A percentile compares a stretch with the other conserved stretches of the same genome.
These are phyloP conservation scores for Neurospora sp. DNA, from an alignment of 495 filamentous ascomycete species.

Conservation along the genomic window DNA sequence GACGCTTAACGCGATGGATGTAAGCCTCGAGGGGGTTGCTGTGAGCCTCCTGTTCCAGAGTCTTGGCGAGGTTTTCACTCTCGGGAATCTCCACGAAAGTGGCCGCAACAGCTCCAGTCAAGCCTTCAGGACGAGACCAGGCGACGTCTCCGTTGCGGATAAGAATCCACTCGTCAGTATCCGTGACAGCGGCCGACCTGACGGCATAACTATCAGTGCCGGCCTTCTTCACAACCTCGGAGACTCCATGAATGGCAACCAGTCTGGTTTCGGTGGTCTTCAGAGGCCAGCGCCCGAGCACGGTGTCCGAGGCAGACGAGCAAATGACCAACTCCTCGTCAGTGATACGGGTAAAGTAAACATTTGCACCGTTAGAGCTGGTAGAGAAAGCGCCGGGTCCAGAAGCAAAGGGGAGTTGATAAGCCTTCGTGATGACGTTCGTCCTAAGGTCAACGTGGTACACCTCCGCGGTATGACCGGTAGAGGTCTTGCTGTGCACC, in stretches of 20 bases:
- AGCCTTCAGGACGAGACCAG: slow-evolving; percentile 75
- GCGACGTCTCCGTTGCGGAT: slow-evolving; percentile 68
- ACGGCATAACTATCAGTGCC: slow-evolving; percentile 55
- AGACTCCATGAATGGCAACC: slow-evolving; percentile 53
- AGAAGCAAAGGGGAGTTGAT: slow-evolving; percentile 57
- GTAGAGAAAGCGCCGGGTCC: slow-evolving; percentile 69
- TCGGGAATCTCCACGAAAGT: slow-evolving; percentile 66
- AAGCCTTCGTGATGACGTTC: slow-evolving; percentile 57
- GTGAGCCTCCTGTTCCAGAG: slow-evolving; percentile 79
- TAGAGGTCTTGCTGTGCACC: slow-evolving; percentile 65
- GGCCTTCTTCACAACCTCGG: slow-evolving; percentile 67
- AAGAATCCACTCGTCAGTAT: slow-evolving; percentile 69
- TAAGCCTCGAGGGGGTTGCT: slow-evolving; percentile 71
- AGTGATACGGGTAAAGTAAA: slow-evolving; percentile 78
- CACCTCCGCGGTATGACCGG: slow-evolving; percentile 71
- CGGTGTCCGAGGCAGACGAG: slow-evolving; percentile 65
- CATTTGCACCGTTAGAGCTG: slow-evolving; percentile 65
- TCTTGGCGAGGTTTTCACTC: slow-evolving; percentile 62
- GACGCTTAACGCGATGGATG: slow-evolving; percentile 74
- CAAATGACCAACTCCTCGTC: slow-evolving; percentile 59
- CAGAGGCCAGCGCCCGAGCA: slow-evolving; percentile 63
- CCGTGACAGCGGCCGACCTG: slow-evolving; percentile 59
- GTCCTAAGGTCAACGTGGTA: slow-evolving; percentile 68
- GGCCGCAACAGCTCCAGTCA: slow-evolving; percentile 66
- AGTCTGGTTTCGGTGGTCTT: slow-evolving; percentile 29